Conservation (phyloP, 257 asterid genomes). For the Jacaranda copaia region DNA sequence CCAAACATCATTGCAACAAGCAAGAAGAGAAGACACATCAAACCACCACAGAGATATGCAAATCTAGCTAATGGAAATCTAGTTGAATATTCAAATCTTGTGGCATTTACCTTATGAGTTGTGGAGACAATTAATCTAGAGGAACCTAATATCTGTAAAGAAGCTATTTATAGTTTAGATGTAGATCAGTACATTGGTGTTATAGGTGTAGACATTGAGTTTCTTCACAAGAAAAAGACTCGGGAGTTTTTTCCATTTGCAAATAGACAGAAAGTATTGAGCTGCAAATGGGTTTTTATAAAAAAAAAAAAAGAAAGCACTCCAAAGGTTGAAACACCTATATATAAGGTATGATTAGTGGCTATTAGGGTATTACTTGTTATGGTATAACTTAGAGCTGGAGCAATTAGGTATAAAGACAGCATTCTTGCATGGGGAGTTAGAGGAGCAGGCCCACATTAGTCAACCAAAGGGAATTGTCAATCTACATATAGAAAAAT, state of each 20-base stretch:
- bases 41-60: not conserved
- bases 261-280: too few species aligned
- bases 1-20: not conserved
- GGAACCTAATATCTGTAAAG: not conserved
- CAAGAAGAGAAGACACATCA: too few species aligned
- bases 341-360: not conserved
- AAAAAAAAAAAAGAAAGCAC: not conserved
- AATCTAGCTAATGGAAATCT: too few species aligned
- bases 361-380: not conserved
- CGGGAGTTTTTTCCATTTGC: not conserved
- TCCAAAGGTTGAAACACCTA: not conserved
- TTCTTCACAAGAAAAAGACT: not conserved
- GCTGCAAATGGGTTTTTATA: too few species aligned
- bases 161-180: not conserved
- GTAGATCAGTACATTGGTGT: not conserved
- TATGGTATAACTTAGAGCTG: not conserved
- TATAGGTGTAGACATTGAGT: not conserved
- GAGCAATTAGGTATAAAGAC: not conserved
- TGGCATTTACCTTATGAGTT: not conserved
- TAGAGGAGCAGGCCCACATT: not conserved
- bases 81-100: too few species aligned
- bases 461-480: not conserved
- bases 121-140: not conserved
- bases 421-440: not conserved
- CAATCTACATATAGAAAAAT: not conserved